These are phyloP conservation scores for Annona cherimola DNA, from an alignment of 164 flowering plant species.

Conservation along the genomic window DNA sequence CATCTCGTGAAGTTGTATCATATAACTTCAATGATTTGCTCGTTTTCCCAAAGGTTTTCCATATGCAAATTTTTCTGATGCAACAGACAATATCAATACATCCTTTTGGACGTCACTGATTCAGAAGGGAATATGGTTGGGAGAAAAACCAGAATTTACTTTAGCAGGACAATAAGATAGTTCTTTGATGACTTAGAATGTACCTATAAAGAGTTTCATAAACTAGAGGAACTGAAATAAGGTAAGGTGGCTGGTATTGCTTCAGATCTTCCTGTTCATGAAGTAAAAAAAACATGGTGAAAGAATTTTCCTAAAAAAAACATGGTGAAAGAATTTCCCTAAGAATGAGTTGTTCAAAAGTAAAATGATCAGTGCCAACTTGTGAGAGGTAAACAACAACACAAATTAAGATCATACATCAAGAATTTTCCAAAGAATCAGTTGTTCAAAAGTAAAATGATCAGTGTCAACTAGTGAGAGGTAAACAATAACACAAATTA, in stretches of 20 bases:
- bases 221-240: conserved; percentile 84
- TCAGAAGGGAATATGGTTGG: not conserved
- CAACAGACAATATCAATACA: too few species aligned
- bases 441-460: not conserved
- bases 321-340: not conserved
- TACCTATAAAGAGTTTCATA: conserved; percentile 95
- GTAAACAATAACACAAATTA: not conserved
- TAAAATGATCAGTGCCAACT: not conserved
- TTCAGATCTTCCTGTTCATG: conserved; percentile 70
- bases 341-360: not conserved
- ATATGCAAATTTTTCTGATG: too few species aligned
- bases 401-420: not conserved
- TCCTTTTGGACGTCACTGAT: too few species aligned
- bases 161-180: not conserved
- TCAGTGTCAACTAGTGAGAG: not conserved
- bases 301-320: not conserved
- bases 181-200: not conserved
- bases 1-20: too few species aligned
- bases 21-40: too few species aligned
- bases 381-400: not conserved
- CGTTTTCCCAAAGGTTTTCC: too few species aligned
- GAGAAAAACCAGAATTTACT: not conserved
- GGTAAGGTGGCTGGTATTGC: conserved; percentile 72
- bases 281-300: conserved; percentile 5
- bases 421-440: conserved; percentile 1